Conservation (phyloP, 2,329 filamentous ascomycete species). For the Paracorniculantispora psalliotae region DNA sequence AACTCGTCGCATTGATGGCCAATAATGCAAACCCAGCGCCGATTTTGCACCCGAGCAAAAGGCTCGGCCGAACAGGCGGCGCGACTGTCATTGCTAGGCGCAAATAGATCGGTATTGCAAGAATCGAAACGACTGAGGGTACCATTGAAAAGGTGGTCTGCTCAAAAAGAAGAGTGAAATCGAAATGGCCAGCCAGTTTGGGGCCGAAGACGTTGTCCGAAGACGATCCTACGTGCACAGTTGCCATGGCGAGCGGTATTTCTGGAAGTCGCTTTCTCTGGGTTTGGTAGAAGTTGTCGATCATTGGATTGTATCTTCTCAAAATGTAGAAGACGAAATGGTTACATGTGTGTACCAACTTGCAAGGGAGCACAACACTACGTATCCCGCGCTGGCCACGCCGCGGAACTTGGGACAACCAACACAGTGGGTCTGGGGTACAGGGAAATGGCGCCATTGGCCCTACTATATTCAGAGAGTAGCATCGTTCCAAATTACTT, state of each 20-base stretch:
- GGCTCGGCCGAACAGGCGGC: not conserved
- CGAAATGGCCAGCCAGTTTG: not conserved
- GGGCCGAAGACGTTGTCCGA: not conserved
- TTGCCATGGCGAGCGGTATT: not conserved
- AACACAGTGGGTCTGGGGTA: not conserved
- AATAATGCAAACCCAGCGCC: not conserved
- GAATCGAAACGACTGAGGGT: not conserved
- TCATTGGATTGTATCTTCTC: too few species aligned
- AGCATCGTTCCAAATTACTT: too few species aligned
- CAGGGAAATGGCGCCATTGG: not conserved
- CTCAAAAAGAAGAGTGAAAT: not conserved
- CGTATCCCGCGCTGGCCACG: too few species aligned
- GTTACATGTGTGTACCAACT: too few species aligned
- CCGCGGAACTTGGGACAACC: not conserved
- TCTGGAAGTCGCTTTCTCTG: too few species aligned
- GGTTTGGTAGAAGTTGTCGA: too few species aligned
- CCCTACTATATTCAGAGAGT: too few species aligned
- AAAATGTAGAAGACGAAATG: too few species aligned
- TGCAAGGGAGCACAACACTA: too few species aligned
- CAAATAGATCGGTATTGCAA: not conserved
- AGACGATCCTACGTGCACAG: not conserved
- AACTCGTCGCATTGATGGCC: constrained; percentile 19
- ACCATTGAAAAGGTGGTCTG: not conserved
- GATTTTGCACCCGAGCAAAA: constrained; percentile 20
- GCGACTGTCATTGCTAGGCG: not conserved